These are phyloP conservation scores for Arachnopeziza araneosa DNA, from an alignment of 2,329 filamentous ascomycete species.

Conservation along the genomic window DNA sequence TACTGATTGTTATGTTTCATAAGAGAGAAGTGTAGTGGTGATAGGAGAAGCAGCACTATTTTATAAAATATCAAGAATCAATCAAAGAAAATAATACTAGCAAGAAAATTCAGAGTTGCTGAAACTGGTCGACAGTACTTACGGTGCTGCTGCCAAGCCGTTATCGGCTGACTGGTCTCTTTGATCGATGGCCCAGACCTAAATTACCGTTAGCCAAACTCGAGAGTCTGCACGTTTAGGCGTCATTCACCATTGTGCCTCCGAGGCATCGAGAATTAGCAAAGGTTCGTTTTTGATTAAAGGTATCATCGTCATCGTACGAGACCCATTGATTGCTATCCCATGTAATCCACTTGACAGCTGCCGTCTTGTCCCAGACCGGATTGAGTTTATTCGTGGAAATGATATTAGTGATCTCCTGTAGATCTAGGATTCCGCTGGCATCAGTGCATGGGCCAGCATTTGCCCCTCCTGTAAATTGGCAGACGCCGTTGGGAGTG, in stretches of 20 bases:
- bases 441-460: background rate
- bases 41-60: too few relatives aligned
- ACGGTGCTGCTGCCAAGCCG: too few relatives aligned
- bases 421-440: background rate
- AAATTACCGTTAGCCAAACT: background rate
- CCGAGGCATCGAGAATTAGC: background rate
- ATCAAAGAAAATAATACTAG: too few relatives aligned
- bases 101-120: too few relatives aligned
- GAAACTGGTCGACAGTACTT: too few relatives aligned
- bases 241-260: background rate
- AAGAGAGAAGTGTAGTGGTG: too few relatives aligned
- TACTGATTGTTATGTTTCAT: too few relatives aligned
- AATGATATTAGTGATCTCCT: background rate
- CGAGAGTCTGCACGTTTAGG: background rate
- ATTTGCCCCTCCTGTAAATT: background rate
- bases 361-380: too few relatives aligned
- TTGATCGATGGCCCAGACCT: conserved; percentile 20
- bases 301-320: background rate
- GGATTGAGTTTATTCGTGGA: background rate
- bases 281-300: background rate
- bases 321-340: background rate
- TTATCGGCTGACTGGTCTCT: too few relatives aligned
- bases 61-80: too few relatives aligned
- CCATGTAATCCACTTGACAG: background rate
- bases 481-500: background rate